Evolutionary conservation across 2,329 filamentous ascomycete species (phyloP), one percentile per base, ranked within the genome.

Genomic region (Cryphonectria nitschkei): DNA sequence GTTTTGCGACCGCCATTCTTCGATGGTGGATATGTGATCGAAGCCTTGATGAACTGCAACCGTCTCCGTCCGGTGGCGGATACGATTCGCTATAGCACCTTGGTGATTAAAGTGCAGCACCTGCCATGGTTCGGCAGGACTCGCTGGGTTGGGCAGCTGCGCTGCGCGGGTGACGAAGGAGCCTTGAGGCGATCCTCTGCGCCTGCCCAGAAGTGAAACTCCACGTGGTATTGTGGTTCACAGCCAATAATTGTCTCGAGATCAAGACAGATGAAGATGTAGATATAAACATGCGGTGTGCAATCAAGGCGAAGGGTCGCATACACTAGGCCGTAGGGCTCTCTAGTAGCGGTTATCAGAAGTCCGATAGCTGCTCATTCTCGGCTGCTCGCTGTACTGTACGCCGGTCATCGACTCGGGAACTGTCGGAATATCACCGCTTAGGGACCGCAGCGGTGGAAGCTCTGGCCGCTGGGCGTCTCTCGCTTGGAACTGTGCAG

Each of bases 391-490:
- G 46, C 58, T 68, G 67, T 91, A 91, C 76, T 90, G 89, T 7
- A 91, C 88, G 1, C 89, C 89, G 1, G 87, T 89, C 89, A 91
- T 91, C 0, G 87, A 87, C 32, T 91, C 89, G 1, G 88, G 85
- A 0, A 79, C 80, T 41, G 79, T 81, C 6, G 81, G 76, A 11
- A 85, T 77, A 69, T 79, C 80, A 66, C 81, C 81, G 75, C 83
- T 85, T 22, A 89, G 78, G 22, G 85, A 84, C 14, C 88, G 83
- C 50, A 90, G 81, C 1, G 88, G 88, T 16, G 88, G 88, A 41
- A 90, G 80, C 75, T 89, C 85, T 19, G 84, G 83, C 29, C 86
- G 82, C 13, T 78, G 74, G 1, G 74, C 65, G 68, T 77, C 71
- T 70, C 80, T 68, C 50, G 78, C 68, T 43, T 76, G 72, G 73